Base-by-base conservation (phyloP, 179 eudicot genomes). In the Silene vulgaris region DNA sequence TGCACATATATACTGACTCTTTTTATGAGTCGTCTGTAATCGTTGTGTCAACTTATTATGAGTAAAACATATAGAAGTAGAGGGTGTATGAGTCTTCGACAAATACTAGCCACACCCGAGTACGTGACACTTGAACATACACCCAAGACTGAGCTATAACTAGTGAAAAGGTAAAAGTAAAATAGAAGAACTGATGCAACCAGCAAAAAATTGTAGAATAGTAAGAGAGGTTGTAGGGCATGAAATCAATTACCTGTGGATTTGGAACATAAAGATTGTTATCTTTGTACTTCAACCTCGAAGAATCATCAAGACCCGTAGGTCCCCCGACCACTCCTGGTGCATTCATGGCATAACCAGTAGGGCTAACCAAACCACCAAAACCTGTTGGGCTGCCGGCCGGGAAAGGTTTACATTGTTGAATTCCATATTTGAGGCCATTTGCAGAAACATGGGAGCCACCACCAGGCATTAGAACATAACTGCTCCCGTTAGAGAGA, bases 201-300 rank as follows among this genome's bases (percentile, higher is more conserved):
- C 12, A 40, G 48, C 48, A 3, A 43, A 4, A 20, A 20, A 20
- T 21, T 8, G 20, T 17, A 45, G 13, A 12, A 40, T 3, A 20
- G 4, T 69, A 23, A 19, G 29, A 14, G 60, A 52, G 74, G 20
- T 2, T 21, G 6, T 12, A 14, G 54, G 1, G 9, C 4, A 40
- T 19, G n/a, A 45, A 77, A 37, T 50, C 60, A 17, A 11, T 7
- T 76, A 89, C 98, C 99, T 95, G 99, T 29, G 91, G 95, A 84
- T 90, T 95, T 48, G 96, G 90, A 78, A 87, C 85, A 74, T 90
- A 95, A 28, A 90, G 86, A 81, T 82, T 90, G 80, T 80, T 80
- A 80, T 90, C 99, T 83, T 92, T 90, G 78, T 92, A 95, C 82
- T 90, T 95, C 60, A 95, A 81, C 75, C 99, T 81, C 29, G 96